Evolutionary conservation across 176 grass and related monocot species (phyloP).

Genomic region (Carex cristatella): DNA sequence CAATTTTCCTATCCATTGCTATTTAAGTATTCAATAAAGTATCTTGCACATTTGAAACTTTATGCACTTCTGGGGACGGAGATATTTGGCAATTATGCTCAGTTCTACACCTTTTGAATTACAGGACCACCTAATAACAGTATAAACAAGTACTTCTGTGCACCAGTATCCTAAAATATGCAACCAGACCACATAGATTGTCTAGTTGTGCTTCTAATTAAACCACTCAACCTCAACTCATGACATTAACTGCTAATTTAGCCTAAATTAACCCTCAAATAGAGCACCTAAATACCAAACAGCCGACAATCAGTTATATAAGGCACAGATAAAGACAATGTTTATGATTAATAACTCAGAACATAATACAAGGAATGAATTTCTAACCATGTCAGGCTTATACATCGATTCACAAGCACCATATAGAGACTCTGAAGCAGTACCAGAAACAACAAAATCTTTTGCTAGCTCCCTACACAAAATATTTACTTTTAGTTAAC

Average conservation of each 20-base stretch:
- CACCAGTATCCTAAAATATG: neutral
- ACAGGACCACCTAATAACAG: neutral
- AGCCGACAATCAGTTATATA: neutral
- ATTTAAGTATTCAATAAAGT: neutral
- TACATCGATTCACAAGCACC: constrained; percentile 97
- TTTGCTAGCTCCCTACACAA: constrained; percentile 78
- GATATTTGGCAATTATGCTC: neutral
- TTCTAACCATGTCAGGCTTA: constrained; percentile 88
- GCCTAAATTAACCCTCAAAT: neutral
- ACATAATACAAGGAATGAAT: constrained; percentile 2
- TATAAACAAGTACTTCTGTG: neutral
- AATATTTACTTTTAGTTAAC: neutral
- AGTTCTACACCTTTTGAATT: neutral
- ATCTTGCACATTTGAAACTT: neutral
- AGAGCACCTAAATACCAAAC: neutral
- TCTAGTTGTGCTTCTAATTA: neutral
- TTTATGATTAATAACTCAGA: neutral
- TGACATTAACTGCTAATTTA: neutral
- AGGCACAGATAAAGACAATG: neutral
- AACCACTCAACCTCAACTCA: neutral
- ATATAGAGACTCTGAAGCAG: constrained; percentile 84
- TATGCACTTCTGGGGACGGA: neutral
- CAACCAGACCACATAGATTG: neutral
- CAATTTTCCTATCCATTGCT: neutral
- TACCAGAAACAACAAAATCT: constrained; percentile 94